Evolutionary conservation across 1,284 basidiomycete species (phyloP).

Genomic region (Erythrobasidium hasegawianum): DNA sequence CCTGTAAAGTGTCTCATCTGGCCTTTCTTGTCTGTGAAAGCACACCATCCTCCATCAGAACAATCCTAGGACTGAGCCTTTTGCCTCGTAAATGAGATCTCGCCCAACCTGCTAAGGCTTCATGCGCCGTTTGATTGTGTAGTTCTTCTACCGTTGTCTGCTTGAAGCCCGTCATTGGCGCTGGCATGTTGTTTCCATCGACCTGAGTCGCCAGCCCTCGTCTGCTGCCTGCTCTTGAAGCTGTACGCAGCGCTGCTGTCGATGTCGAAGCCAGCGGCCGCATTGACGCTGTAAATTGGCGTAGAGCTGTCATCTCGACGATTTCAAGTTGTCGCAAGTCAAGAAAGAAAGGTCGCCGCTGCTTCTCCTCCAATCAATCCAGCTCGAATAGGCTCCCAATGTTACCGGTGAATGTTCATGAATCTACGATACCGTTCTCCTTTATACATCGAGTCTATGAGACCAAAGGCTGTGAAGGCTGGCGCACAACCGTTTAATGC

Average conservation of each 20-base stretch:
- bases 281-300: constrained; percentile 15
- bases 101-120: constrained; percentile 18
- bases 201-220: constrained; percentile 20
- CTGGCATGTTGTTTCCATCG: constrained; percentile 7
- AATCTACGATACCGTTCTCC: too few species aligned
- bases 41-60: background rate
- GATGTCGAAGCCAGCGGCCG: constrained; percentile 23
- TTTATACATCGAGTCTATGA: too few species aligned
- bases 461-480: too few species aligned
- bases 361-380: too few species aligned
- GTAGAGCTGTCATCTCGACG: constrained; percentile 22
- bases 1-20: constrained; percentile 72
- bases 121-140: constrained; percentile 21
- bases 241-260: constrained; percentile 5
- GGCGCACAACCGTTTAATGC: too few species aligned
- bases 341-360: too few species aligned
- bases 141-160: constrained; percentile 32
- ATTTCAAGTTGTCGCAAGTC: background rate
- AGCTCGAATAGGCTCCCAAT: too few species aligned
- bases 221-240: constrained; percentile 2
- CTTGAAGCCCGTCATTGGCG: constrained; percentile 17
- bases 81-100: too few species aligned
- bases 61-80: background rate
- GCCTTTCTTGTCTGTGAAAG: constrained; percentile 24
- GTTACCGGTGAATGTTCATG: too few species aligned